These are phyloP conservation scores for Rhodotorula glutinis DNA, from an alignment of 1,284 basidiomycete genomes.

Conservation along the genomic window DNA sequence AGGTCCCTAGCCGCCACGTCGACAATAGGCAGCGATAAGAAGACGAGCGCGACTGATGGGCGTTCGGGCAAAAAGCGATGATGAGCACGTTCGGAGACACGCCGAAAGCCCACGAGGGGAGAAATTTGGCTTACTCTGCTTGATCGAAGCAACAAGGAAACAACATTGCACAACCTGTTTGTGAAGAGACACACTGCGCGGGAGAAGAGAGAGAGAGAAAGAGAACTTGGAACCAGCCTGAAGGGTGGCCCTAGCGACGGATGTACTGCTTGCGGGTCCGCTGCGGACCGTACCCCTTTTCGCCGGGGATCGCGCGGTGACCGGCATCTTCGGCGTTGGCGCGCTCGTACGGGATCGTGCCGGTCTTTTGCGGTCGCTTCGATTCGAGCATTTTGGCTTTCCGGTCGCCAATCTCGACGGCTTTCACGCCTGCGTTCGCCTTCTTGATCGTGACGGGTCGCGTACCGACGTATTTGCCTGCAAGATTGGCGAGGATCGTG, in stretches of 20 bases:
- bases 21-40: too few relatives aligned
- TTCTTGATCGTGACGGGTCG: constrained; percentile 87
- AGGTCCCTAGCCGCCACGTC: too few relatives aligned
- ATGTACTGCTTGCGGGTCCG: constrained; percentile 32
- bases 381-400: constrained; percentile 61
- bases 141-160: background rate
- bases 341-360: constrained; percentile 37
- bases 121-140: background rate
- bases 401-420: constrained; percentile 87
- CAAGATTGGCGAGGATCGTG: too few relatives aligned
- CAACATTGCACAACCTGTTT: background rate
- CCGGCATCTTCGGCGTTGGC: constrained; percentile 31
- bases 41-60: too few relatives aligned
- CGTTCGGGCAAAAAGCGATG: constrained; percentile 12
- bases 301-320: constrained; percentile 24
- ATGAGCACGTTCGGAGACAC: constrained; percentile 5
- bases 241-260: constrained; percentile 10
- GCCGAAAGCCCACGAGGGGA: background rate
- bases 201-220: too few relatives aligned
- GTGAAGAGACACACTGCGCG: too few relatives aligned
- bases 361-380: constrained; percentile 40
- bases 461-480: constrained; percentile 95
- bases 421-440: constrained; percentile 73
- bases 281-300: constrained; percentile 33
- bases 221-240: too few relatives aligned